Conservation (phyloP, 164 flowering plant species). For the Vitis riparia region DNA sequence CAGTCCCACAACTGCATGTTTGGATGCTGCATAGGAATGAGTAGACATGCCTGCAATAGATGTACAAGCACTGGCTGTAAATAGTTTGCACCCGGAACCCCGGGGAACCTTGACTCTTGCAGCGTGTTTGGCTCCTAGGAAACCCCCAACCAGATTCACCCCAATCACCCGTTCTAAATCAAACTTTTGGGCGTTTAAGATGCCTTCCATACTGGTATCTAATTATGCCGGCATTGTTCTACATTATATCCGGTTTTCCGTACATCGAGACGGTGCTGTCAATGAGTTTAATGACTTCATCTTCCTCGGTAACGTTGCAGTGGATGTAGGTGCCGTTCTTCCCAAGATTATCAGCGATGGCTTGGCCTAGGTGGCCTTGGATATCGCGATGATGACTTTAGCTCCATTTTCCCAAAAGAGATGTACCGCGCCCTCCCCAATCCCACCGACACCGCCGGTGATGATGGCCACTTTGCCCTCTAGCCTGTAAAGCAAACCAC, state of each 20-base stretch:
- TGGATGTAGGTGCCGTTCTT: conserved; percentile 15
- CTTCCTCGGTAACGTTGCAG: conserved; percentile 23
- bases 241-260: background rate
- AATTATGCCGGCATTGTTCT: conserved; percentile 29
- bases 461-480: conserved; percentile 25
- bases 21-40: too few relatives aligned
- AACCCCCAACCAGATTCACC: conserved; percentile 25
- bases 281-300: background rate
- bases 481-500: conserved; percentile 11
- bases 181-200: conserved; percentile 2
- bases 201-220: conserved; percentile 7
- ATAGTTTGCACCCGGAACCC: too few relatives aligned
- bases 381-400: conserved; percentile 24
- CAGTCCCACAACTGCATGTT: too few relatives aligned
- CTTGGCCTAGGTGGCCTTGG: conserved; percentile 11
- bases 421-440: conserved; percentile 16
- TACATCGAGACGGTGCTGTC: too few relatives aligned
- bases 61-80: too few relatives aligned
- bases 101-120: conserved; percentile 16
- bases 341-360: conserved; percentile 10
- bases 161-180: conserved; percentile 14
- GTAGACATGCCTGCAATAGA: too few relatives aligned
- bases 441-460: conserved; percentile 30
- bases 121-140: conserved; percentile 27
- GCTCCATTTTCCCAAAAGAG: conserved; percentile 25